Base-by-base conservation (phyloP, 2,329 filamentous ascomycete genomes). In the Colletotrichum sublineola region DNA sequence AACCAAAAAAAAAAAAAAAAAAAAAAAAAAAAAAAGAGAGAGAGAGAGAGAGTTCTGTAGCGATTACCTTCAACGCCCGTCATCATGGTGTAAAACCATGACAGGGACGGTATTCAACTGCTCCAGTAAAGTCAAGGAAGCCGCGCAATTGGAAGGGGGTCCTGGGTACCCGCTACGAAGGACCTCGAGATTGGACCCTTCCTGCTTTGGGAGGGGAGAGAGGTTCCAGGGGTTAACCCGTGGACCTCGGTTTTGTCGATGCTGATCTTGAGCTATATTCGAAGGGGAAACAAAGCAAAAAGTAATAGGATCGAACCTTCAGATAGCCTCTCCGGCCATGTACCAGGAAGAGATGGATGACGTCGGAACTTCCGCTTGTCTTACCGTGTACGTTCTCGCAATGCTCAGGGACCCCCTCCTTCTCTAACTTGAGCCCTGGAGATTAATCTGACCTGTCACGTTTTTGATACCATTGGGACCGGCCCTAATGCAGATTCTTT, bases 181-280 rank as follows among this genome's bases (percentile, higher is more conserved):
- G 44, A 52, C 48, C 44, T 71, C 15, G 20, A 52, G 33, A 20
- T 29, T 52, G 60, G 60, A 63, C 60, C 60, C 60, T 52, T 63
- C 46, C 29, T 42, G 60, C 46, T 14, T 46, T 46, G 18, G 18
- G 18, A 46, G 46, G 60, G 33, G 46, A 31, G 20, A 15, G 31
- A n/a, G 29, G 11, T 14, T 29, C 58, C 64, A 58, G 58, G 65
- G 65, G 52, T 68, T 52, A 68, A 63, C 65, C 69, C 57, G 69
- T 72, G n/a, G 33, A 40, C 53, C 38, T 48, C 46, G 24, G 33
- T 18, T 60, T 46, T 64, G 33, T 40, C 50, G 48, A 64, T 33
- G 62, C 44, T 57, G 58, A 52, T 63, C 65, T 63, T 20, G 65
- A 63, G 36, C 46, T 38, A 24, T 38, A 31, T 36, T 29, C 12